Evolutionary conservation across 495 filamentous ascomycete species (phyloP).

Genomic region (Trichoderma orchidacearum): DNA sequence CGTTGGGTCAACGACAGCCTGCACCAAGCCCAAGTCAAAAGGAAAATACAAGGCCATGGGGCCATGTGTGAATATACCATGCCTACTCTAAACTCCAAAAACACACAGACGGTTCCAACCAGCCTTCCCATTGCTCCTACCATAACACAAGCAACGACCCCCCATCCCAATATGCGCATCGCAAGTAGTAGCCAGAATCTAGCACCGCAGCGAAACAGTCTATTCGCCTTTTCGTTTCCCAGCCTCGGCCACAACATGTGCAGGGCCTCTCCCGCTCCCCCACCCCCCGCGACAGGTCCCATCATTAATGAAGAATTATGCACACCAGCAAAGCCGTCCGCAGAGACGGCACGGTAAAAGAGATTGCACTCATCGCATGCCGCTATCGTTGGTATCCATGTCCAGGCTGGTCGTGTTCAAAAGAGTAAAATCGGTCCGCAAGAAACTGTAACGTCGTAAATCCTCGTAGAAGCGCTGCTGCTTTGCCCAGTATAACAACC

Average conservation of each 20-base stretch:
- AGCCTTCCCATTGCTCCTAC: not conserved
- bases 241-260: not conserved
- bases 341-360: not conserved
- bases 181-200: conserved; percentile 1
- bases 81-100: conserved; percentile 1
- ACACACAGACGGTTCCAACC: not conserved
- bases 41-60: not conserved
- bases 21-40: no score
- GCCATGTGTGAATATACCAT: not conserved
- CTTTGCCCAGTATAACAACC: not conserved
- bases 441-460: not conserved
- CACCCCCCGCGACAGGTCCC: not conserved
- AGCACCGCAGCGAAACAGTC: not conserved
- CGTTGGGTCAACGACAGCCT: no score
- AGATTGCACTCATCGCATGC: not conserved
- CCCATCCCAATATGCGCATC: not conserved
- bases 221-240: not conserved
- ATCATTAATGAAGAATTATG: not conserved
- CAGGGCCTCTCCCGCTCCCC: not conserved
- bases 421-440: not conserved
- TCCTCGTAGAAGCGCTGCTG: not conserved
- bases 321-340: not conserved
- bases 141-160: not conserved
- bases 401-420: not conserved
- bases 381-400: not conserved